Evolutionary conservation across 495 filamentous ascomycete species (phyloP), one percentile per base, ranked within the genome.

Genomic region (Baudoinia panamericana): DNA sequence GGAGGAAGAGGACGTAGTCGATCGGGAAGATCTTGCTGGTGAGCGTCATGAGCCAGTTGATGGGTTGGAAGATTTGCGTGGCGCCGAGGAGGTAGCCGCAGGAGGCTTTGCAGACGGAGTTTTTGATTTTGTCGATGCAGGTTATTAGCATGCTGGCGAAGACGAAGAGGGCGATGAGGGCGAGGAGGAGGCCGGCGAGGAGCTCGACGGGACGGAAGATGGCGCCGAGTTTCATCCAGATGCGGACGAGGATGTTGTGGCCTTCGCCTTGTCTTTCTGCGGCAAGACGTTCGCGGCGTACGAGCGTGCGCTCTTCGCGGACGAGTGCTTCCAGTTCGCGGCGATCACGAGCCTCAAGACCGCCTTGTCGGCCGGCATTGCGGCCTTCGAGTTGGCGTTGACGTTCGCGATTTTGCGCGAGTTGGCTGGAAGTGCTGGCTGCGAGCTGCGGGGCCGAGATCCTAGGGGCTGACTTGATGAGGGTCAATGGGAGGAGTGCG

Each of bases 81-180:
- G 85, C 75, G 21, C 77, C 81, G n/a, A 96, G 74, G 37, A 96
- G 80, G 61, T 94, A 97, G 25, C 90, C 90, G 60, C 90, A 97
- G 52, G 75, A 74, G 39, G 74, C 67, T 57, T 87, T 85, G 74
- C 90, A 97, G 47, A 90, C 58, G 0, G 85, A 94, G 61, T 96
- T 95, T 51, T 79, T 84, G 13, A 84, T 82, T 62, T 97, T 96
- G 68, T 97, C 90, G 56, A 95, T 87, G 45, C 76, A 77, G 0
- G 88, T 97, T 53, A 96, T 75, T 39, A 96, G 71, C 92, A 96
- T 97, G 21, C 81, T 88, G 7, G 78, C 68, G 76, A 84, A 94
- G 46, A 85, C 69, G 16, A 87, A 40, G 21, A 93, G 58, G 7
- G 80, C 64, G 19, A 93, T 44, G 13, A 78, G 41, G 2, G 93